A percentile compares a stretch with the other conserved stretches of the same genome.
These are phyloP conservation scores for Rhizopogon rudus DNA, from an alignment of 768 basidiomycete species.

Conservation along the genomic window DNA sequence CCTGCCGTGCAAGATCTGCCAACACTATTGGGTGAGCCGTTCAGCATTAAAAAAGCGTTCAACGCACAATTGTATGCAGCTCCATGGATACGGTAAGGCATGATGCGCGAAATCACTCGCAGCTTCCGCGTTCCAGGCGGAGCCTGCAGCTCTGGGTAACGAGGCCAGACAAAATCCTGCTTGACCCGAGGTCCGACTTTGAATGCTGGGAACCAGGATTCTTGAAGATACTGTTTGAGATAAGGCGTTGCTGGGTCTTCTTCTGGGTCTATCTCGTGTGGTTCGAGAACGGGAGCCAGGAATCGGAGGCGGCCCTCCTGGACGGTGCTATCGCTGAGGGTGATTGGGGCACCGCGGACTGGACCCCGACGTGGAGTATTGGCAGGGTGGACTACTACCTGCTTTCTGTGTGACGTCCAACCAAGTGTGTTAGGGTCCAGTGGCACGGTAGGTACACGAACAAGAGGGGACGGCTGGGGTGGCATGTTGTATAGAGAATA, in stretches of 20 bases:
- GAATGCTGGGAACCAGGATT: constrained; percentile 10
- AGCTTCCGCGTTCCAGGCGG: constrained; percentile 4
- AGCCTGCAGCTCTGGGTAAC: background rate
- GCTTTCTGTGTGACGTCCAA: background rate
- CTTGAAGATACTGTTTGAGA: constrained; percentile 4
- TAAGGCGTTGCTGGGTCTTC: background rate
- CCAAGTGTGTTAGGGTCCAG: background rate
- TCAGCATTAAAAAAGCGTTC: background rate
- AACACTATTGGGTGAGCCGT: background rate
- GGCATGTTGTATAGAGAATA: background rate
- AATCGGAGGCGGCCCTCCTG: background rate
- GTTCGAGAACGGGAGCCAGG: background rate
- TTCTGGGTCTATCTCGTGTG: background rate
- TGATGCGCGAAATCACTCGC: constrained; percentile 4
- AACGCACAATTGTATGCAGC: background rate
- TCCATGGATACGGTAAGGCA: background rate
- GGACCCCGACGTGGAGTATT: too few species aligned
- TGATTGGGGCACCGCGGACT: background rate
- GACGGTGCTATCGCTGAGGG: background rate
- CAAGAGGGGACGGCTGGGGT: background rate
- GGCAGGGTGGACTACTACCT: too few species aligned
- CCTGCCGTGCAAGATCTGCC: background rate
- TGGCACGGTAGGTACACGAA: background rate
- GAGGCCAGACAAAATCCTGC: constrained; percentile 6
- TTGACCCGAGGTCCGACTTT: background rate